A percentile compares a stretch with the other conserved stretches of the same genome.
Conservation (phyloP, 208 protist genomes). For the Entamoeba moshkovskii region DNA sequence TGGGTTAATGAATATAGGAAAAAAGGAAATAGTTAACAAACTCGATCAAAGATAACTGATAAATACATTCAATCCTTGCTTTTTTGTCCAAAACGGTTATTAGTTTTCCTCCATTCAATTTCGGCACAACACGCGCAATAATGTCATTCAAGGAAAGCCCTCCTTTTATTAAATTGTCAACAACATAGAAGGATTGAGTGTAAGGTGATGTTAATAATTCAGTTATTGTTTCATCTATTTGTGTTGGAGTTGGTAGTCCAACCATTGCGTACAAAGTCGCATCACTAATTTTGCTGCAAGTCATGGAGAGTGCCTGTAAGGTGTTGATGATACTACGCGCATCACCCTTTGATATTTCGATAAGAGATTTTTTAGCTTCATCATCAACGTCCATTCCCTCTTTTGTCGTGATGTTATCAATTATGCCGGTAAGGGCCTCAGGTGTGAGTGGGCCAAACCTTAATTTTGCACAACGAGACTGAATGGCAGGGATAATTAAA, state of each 20-base stretch:
- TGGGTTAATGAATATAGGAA: neutral
- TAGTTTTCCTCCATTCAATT: neutral
- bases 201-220: neutral
- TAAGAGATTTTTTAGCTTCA: neutral
- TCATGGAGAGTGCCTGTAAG: neutral
- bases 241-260: neutral
- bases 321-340: neutral
- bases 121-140: neutral
- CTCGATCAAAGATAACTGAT: neutral
- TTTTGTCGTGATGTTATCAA: neutral
- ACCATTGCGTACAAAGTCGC: neutral
- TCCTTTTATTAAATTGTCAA: neutral
- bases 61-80: neutral
- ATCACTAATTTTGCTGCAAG: neutral
- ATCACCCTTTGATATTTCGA: neutral
- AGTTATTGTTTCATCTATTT: neutral
- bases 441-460: constrained; percentile 62
- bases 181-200: neutral
- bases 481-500: constrained; percentile 91
- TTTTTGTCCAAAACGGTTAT: neutral
- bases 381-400: neutral
- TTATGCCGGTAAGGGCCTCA: neutral
- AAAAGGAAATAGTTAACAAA: neutral
- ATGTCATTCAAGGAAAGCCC: neutral
- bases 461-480: constrained; percentile 97